Evolutionary conservation across 106 monocot genomes (phyloP), one percentile per base, ranked within the genome.

Genomic region (Dendrobium nobile): DNA sequence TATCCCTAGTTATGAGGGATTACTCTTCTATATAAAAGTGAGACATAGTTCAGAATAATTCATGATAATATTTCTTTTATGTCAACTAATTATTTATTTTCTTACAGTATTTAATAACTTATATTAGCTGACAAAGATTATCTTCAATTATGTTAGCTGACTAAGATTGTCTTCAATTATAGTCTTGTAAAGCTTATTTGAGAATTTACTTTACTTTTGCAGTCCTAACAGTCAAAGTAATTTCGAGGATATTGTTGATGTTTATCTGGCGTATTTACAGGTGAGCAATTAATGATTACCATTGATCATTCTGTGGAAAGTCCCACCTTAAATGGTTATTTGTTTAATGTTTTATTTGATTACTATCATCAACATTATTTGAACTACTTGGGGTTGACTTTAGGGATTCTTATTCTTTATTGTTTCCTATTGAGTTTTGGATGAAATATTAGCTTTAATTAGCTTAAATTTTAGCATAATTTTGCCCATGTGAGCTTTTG

Each of bases 231-330:
- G 4, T 76, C 47, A 26, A 76, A 77, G 74, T 64, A 87, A 73
- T 67, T 87, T 95, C 81, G 94, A 98, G 84, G 97, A 98, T 78
- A 82, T 91, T 73, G 87, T 98, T 77, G 97, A 98, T 84, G 88
- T 89, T 58, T 98, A 98, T 80, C 83, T 98, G 83, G 92, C 92
- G 28, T 91, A 91, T 79, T 81, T 98, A 59, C 97, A 98, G 86
- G 97, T 95, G 79, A 89, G 83, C 37, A 54, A 43, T 82, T 82
- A 64, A 24, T 64, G 47, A 41, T 22, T 48, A 75, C 7, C 42
- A 70, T 77, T 17, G 22, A 19, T 67, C n/a, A 75, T 7, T 33
- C 22, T 77, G 15, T 47, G 44, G n/a, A 10, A 44, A 37, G 37
- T 70, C 33, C 70, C 28, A 70, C 15, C 16, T 70, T 37, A 4